phyloP scores from a whole-genome alignment of 2,329 filamentous ascomycete genomes.

The Trichoderma lentiforme region DNA sequence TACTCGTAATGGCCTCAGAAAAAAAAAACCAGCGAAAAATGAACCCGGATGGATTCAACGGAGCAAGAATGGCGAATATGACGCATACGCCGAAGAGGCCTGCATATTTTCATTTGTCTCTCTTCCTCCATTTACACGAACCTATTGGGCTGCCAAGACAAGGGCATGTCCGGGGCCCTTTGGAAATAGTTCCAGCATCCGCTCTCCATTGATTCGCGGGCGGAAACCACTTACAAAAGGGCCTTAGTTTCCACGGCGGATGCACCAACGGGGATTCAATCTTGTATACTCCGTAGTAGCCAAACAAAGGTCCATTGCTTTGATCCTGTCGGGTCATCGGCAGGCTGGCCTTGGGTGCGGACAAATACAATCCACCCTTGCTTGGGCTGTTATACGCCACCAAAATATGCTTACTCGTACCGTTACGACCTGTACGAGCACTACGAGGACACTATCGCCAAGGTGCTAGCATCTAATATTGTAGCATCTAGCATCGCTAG shows the following conservation, averaged over 20 bases:
- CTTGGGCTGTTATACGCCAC: not conserved
- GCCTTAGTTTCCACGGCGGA: not conserved
- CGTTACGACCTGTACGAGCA: not conserved
- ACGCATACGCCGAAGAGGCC: not conserved
- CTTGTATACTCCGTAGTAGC: not conserved
- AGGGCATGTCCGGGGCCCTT: not conserved
- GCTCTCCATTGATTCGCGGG: not conserved
- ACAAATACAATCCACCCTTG: not conserved
- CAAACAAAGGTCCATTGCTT: not conserved
- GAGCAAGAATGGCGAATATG: not conserved
- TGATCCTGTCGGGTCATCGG: not conserved
- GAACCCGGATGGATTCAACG: not conserved
- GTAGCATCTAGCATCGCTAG: not conserved
- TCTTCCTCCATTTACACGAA: not conserved
- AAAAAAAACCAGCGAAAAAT: no score
- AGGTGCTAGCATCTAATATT: not conserved
- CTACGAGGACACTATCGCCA: not conserved
- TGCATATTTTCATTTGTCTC: not conserved
- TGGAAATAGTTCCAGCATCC: not conserved
- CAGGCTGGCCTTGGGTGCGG: not conserved
- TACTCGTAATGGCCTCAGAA: no score
- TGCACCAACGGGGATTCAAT: not conserved
- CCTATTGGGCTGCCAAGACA: not conserved
- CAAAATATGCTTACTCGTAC: not conserved
- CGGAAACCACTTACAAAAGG: slow-evolving; percentile 1